Base-by-base conservation (phyloP, 176 grass and related monocot genomes). In the Triticum timopheevii region DNA sequence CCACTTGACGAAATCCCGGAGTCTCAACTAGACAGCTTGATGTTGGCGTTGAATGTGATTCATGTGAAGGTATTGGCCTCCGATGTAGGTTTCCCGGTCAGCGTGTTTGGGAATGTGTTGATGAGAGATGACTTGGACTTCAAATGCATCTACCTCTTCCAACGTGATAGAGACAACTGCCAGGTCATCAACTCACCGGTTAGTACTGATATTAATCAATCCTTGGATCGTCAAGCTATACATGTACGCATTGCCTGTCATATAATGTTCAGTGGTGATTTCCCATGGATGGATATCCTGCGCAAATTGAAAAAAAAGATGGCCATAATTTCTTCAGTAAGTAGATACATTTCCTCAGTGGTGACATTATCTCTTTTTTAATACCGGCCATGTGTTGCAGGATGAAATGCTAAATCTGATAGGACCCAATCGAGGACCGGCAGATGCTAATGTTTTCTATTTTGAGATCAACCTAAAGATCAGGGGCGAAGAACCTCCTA, bases 381-480 rank as follows among this genome's bases (percentile, higher is more conserved):
- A 40, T 40, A 9, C 39, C 39, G 39, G 39, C 39, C 39, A 8
- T 40, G 39, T 40, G 39, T 40, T 40, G 39, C 39, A 40, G 39
- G 39, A 40, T 40, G 39, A 40, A 40, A 40, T 40, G 39, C 39
- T 40, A 40, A 40, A 40, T 40, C 39, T 40, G 39, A 40, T 40
- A 40, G 39, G 39, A 40, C 39, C 39, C 39, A 40, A 40, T 40
- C 39, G 39, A 40, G 39, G 39, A 40, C 39, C 39, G 39, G 39
- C 39, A 40, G 39, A 40, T 40, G 39, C 62, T 49, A 49, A 0
- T 52, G 2, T 1, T 20, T 68, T 81, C 19, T 67, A 52, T 52
- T 81, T 81, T 28, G 79, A 81, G 64, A 31, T 81, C 79, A 69
- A 69, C 64, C 8, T 69, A 47, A 81, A 81, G 42, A 68, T 81